phyloP scores from a whole-genome alignment of 805 yeast species.

The Metschnikowia hibisci region DNA sequence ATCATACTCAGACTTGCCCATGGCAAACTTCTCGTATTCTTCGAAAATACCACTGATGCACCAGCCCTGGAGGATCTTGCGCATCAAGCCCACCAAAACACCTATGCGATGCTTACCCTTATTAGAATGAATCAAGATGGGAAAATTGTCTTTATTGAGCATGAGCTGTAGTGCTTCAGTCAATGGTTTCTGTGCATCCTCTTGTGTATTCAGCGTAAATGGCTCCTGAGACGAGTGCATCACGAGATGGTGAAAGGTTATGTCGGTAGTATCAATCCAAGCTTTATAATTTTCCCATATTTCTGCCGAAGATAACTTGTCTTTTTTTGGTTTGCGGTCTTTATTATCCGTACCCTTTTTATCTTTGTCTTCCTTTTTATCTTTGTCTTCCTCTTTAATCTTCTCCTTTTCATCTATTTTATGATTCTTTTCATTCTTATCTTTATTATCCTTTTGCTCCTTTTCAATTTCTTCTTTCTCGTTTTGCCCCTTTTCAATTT shows the following conservation, averaged over 20 bases:
- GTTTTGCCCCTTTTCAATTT: constrained; percentile 1
- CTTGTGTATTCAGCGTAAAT: constrained; percentile 48
- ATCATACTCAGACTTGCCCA: constrained; percentile 91
- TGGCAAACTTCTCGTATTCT: constrained; percentile 88
- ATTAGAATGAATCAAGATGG: constrained; percentile 85
- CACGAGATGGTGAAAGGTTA: constrained; percentile 54
- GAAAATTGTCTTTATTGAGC: constrained; percentile 67
- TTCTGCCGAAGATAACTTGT: constrained; percentile 51
- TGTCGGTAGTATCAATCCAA: constrained; percentile 57
- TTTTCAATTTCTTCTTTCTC: constrained; percentile 9
- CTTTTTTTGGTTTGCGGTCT: constrained; percentile 25
- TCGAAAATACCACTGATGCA: constrained; percentile 87
- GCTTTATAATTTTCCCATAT: constrained; percentile 54
- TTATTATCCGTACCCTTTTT: neutral
- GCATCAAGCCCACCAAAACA: constrained; percentile 83
- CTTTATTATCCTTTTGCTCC: constrained; percentile 7
- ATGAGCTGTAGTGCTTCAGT: constrained; percentile 53
- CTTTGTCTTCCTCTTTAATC: constrained; percentile 1
- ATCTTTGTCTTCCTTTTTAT: neutral
- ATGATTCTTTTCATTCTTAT: constrained; percentile 13
- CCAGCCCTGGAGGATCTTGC: constrained; percentile 90
- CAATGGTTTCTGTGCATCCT: constrained; percentile 44
- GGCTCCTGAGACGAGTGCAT: constrained; percentile 78
- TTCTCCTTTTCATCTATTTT: neutral
- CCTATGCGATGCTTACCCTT: constrained; percentile 98